phyloP scores from a whole-genome alignment of 2,329 filamentous ascomycete species.

The Chaetomiaceae sp. region DNA sequence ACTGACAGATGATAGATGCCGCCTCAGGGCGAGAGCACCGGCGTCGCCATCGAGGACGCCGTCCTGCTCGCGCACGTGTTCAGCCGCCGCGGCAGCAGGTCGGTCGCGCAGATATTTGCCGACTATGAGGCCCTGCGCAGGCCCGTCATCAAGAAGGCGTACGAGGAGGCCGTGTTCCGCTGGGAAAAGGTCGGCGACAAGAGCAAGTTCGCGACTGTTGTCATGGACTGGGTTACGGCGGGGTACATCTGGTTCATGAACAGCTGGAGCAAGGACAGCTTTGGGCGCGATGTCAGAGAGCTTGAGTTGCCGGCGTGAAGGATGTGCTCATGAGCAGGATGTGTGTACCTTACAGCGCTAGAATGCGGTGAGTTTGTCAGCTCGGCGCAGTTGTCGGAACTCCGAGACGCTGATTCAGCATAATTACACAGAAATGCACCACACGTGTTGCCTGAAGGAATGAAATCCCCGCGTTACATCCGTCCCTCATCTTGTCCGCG shows the following conservation, averaged over 20 bases:
- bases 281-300: not conserved
- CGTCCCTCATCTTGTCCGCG: too few relatives aligned
- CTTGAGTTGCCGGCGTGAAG: not conserved
- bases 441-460: too few relatives aligned
- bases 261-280: slow-evolving; percentile 1
- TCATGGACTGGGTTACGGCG: not conserved
- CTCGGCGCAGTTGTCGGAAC: too few relatives aligned
- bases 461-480: too few relatives aligned
- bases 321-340: too few relatives aligned
- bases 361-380: too few relatives aligned
- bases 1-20: too few relatives aligned
- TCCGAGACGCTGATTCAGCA: too few relatives aligned
- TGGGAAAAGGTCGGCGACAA: not conserved
- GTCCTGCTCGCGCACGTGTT: not conserved
- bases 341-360: too few relatives aligned
- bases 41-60: not conserved
- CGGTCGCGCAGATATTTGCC: not conserved
- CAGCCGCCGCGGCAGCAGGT: not conserved
- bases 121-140: slow-evolving; percentile 1
- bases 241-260: not conserved
- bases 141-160: not conserved
- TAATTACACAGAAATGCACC: too few relatives aligned
- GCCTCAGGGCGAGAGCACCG: not conserved
- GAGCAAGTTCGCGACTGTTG: not conserved
- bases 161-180: not conserved